Conservation (phyloP, 164 flowering plant genomes). For the Sextonia rubra region DNA sequence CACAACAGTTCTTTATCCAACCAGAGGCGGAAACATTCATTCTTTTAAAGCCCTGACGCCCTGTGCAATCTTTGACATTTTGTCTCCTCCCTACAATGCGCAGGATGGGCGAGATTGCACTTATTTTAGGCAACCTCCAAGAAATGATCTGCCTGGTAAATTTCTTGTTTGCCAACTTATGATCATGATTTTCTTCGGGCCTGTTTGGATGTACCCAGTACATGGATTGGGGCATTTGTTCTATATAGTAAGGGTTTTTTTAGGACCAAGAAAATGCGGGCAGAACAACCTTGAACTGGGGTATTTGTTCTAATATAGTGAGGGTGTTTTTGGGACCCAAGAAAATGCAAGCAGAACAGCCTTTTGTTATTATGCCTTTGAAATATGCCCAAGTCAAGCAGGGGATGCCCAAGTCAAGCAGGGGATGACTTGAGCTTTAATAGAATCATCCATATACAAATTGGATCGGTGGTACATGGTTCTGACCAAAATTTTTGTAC, state of each 20-base stretch:
- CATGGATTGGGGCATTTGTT: not conserved
- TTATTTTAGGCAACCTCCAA: conserved; percentile 42
- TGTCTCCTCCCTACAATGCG: conserved; percentile 68
- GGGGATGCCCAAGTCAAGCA: too few species aligned
- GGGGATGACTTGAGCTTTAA: too few species aligned
- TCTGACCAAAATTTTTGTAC: not conserved
- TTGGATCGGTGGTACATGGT: not conserved
- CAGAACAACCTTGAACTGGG: too few species aligned
- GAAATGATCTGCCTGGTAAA: conserved; percentile 41
- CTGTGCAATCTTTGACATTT: conserved; percentile 73
- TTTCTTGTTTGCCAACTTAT: not conserved
- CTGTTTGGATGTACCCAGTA: not conserved
- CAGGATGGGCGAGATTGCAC: conserved; percentile 67
- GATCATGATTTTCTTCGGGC: not conserved
- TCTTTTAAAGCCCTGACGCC: conserved; percentile 66
- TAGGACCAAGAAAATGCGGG: too few species aligned
- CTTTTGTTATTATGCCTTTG: too few species aligned
- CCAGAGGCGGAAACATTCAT: conserved; percentile 72
- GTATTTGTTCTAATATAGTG: too few species aligned
- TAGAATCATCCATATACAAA: not conserved
- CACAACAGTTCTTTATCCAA: conserved; percentile 61
- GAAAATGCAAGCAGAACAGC: too few species aligned
- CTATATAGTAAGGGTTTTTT: too few species aligned
- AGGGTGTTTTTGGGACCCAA: too few species aligned
- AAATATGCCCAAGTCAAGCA: too few species aligned